Conservation (phyloP, 2,329 filamentous ascomycete genomes). For the Colletotrichum sp. region DNA sequence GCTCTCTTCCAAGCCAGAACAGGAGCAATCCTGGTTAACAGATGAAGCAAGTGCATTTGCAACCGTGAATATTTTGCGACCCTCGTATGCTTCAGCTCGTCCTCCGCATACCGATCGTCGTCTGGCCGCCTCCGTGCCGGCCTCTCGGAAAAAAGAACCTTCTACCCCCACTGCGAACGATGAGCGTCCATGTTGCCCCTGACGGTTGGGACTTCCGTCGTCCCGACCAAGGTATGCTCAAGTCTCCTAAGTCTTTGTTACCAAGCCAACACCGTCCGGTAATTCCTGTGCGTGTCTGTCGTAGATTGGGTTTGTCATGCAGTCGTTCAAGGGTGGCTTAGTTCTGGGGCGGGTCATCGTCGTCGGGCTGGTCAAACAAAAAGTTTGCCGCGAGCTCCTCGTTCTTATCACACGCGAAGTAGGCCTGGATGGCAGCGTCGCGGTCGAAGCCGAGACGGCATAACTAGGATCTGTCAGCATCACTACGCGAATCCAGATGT, state of each 20-base stretch:
- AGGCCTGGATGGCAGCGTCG: slow-evolving; percentile 94
- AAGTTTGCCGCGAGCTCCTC: slow-evolving; percentile 98
- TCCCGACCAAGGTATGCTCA: not conserved
- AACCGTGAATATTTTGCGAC: slow-evolving; percentile 1
- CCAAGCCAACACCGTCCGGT: slow-evolving; percentile 12
- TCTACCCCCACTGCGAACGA: not conserved
- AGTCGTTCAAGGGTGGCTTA: slow-evolving; percentile 31
- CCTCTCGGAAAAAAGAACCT: not conserved
- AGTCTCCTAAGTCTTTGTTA: not conserved
- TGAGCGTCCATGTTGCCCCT: not conserved
- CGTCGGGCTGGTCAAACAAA: slow-evolving; percentile 94
- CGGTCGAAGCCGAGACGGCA: slow-evolving; percentile 92
- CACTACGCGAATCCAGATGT: not conserved
- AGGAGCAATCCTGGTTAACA: not conserved
- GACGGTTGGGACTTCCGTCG: not conserved
- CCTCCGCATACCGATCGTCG: not conserved
- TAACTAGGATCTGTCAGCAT: slow-evolving; percentile 57
- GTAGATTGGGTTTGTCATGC: slow-evolving; percentile 14
- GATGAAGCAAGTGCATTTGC: slow-evolving; percentile 5
- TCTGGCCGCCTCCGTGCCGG: not conserved
- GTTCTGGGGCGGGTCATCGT: slow-evolving; percentile 65
- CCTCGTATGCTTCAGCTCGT: not conserved
- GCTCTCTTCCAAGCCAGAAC: slow-evolving; percentile 8
- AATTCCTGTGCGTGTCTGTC: slow-evolving; percentile 20
- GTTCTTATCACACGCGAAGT: slow-evolving; percentile 99